Percentiles rank a stretch among this genome's conserved stretches.
These are phyloP conservation scores for Coniochaeta sp. DNA, from an alignment of 2,329 filamentous ascomycete genomes.

Conservation along the genomic window DNA sequence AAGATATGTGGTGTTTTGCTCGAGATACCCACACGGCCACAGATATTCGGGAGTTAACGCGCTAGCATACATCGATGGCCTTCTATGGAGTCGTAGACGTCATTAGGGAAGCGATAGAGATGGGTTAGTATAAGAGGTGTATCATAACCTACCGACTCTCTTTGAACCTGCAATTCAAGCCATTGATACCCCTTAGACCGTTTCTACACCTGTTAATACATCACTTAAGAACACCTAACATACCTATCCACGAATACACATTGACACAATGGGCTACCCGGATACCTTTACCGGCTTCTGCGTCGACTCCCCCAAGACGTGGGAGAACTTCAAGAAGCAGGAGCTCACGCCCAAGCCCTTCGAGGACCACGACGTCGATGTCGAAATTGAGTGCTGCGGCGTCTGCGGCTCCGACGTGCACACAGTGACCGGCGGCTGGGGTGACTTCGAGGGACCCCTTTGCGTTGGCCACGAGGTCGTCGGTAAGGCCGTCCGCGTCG, in stretches of 20 bases:
- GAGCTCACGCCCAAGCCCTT: slow-evolving; percentile 30
- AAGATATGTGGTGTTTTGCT: not conserved
- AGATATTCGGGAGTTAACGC: not conserved
- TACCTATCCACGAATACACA: not conserved
- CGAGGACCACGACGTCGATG: slow-evolving; percentile 58
- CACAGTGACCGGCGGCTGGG: slow-evolving; percentile 50
- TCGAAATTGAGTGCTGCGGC: slow-evolving; percentile 63
- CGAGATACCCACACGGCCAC: too few relatives aligned
- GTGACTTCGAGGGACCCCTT: slow-evolving; percentile 33
- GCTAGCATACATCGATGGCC: not conserved
- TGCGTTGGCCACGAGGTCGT: slow-evolving; percentile 52
- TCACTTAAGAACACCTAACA: too few relatives aligned
- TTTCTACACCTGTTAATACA: too few relatives aligned
- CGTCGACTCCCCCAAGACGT: slow-evolving; percentile 32
- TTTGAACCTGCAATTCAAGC: too few relatives aligned
- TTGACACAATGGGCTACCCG: slow-evolving; percentile 32
- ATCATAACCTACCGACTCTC: too few relatives aligned
- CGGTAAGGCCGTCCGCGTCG: slow-evolving; percentile 40
- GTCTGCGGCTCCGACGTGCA: slow-evolving; percentile 55
- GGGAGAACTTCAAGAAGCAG: slow-evolving; percentile 31
- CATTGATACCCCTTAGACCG: too few relatives aligned
- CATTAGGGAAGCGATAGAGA: not conserved
- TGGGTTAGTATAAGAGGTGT: not conserved
- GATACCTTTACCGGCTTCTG: slow-evolving; percentile 36
- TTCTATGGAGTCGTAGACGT: not conserved